A percentile compares a stretch with the other conserved stretches of the same genome.
Conservation (phyloP, 2,329 filamentous ascomycete species). For the Ophiostoma montium region DNA sequence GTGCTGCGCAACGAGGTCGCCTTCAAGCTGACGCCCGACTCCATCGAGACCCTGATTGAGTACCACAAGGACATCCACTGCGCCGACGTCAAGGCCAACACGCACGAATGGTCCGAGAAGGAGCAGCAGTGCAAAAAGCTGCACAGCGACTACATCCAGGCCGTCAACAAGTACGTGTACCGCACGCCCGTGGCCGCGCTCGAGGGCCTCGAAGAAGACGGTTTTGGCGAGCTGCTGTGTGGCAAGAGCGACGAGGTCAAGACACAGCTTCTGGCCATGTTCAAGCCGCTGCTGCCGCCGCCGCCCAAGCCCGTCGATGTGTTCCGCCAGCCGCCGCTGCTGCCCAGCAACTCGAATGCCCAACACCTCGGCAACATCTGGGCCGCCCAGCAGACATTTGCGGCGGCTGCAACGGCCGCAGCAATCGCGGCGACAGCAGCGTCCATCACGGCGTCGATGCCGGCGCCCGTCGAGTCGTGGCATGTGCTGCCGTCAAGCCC, state of each 20-base stretch:
- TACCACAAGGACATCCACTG: conserved; percentile 96
- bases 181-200: conserved; percentile 76
- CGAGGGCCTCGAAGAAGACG: conserved; percentile 93
- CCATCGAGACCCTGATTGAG: conserved; percentile 83
- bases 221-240: conserved; percentile 80
- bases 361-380: conserved; percentile 65
- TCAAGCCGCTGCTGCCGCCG: conserved; percentile 74
- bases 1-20: conserved; percentile 94
- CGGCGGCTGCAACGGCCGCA: conserved; percentile 40
- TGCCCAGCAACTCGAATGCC: conserved; percentile 63
- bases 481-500: conserved; percentile 82
- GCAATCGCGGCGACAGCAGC: conserved; percentile 6
- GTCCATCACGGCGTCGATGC: conserved; percentile 11
- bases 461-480: conserved; percentile 68
- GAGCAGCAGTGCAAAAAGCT: conserved; percentile 93
- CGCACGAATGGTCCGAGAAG: conserved; percentile 93
- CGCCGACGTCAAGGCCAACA: conserved; percentile 74
- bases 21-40: conserved; percentile 91
- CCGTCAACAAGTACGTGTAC: conserved; percentile 94
- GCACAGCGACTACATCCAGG: conserved; percentile 91
- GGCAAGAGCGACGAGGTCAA: conserved; percentile 92
- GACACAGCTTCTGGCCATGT: conserved; percentile 66
- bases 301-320: conserved; percentile 83
- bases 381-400: conserved; percentile 45
- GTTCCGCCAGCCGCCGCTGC: conserved; percentile 68